These are phyloP conservation scores for Hericium erinaceus DNA, from an alignment of 768 basidiomycete species.

Conservation along the genomic window DNA sequence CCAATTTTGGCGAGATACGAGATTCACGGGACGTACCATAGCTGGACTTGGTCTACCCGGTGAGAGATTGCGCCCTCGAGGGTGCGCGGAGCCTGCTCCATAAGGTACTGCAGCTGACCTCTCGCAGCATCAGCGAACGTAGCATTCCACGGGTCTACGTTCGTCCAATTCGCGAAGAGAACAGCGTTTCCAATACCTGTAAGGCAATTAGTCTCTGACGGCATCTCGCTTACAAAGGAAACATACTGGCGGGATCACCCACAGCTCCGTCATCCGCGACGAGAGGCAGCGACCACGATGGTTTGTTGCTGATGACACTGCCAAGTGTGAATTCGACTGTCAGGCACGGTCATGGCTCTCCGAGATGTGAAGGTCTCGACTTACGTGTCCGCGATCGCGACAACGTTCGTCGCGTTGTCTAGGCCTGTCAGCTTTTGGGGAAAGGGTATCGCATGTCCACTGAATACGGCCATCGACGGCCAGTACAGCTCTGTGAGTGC, in stretches of 20 bases:
- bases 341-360: background rate
- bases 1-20: background rate
- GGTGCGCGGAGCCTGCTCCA: constrained; percentile 34
- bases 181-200: constrained; percentile 46
- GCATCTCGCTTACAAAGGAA: background rate
- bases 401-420: constrained; percentile 29
- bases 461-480: constrained; percentile 42
- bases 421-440: constrained; percentile 22
- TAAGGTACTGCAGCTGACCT: constrained; percentile 40
- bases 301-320: constrained; percentile 32
- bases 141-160: constrained; percentile 22
- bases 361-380: constrained; percentile 6
- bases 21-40: constrained; percentile 30
- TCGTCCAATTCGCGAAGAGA: constrained; percentile 45
- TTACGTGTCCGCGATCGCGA: constrained; percentile 32
- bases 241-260: constrained; percentile 51
- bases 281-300: constrained; percentile 30
- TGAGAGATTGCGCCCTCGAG: constrained; percentile 52
- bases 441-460: constrained; percentile 31
- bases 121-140: constrained; percentile 33
- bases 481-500: constrained; percentile 44
- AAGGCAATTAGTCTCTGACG: background rate
- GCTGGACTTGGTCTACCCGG: constrained; percentile 39
- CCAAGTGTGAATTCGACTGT: background rate
- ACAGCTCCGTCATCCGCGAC: constrained; percentile 43